phyloP scores from a whole-genome alignment of 176 grass and related monocot genomes.

The Puya raimondii region DNA sequence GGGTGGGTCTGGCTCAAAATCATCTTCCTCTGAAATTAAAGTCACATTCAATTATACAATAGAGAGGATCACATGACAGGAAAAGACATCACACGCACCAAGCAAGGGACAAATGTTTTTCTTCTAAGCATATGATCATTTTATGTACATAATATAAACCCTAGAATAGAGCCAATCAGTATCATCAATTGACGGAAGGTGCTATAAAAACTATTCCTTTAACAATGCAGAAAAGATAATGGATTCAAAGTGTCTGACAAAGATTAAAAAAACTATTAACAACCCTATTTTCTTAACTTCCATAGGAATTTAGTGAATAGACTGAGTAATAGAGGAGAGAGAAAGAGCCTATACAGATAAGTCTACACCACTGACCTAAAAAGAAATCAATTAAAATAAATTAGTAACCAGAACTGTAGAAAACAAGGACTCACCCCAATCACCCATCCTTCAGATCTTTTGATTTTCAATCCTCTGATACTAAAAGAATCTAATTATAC shows the following conservation, averaged over 20 bases:
- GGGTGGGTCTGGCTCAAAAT: constrained; percentile 48
- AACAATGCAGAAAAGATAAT: not conserved
- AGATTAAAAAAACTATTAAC: no score
- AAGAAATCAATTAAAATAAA: not conserved
- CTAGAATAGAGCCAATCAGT: not conserved
- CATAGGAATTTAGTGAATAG: no score
- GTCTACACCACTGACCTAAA: not conserved
- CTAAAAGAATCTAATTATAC: not conserved
- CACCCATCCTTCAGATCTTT: constrained; percentile 14
- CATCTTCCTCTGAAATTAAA: constrained; percentile 50
- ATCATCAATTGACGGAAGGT: not conserved
- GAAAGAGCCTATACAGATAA: no score
- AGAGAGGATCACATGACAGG: not conserved
- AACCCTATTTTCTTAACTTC: no score
- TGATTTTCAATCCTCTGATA: not conserved
- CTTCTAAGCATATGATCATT: not conserved
- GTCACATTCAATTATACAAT: not conserved
- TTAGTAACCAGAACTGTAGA: not conserved
- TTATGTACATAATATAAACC: not conserved
- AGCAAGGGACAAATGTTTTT: not conserved
- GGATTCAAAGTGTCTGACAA: not conserved
- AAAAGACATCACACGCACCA: constrained; percentile 4
- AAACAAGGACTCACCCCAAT: constrained; percentile 27
- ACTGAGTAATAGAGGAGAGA: no score
- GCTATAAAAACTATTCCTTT: not conserved